phyloP scores from a whole-genome alignment of 345 rosid species.

The Cardiospermum halicacabum region DNA sequence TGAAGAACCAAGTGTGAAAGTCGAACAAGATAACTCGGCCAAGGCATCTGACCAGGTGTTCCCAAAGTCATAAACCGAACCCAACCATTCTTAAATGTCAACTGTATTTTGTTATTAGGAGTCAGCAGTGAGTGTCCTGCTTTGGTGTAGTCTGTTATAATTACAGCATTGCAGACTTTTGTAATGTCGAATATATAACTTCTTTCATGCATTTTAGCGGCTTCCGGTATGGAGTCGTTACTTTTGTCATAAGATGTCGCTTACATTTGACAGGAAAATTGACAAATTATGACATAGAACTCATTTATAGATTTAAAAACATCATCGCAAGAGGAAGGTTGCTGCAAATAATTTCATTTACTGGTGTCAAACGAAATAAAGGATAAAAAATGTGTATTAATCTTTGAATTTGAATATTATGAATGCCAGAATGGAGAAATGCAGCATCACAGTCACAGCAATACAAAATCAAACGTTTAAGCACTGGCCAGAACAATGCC shows the following conservation, averaged over 20 bases:
- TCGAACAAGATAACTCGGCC: slow-evolving; percentile 55
- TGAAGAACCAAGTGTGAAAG: slow-evolving; percentile 60
- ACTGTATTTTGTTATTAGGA: neutral
- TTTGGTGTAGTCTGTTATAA: neutral
- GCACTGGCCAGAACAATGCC: neutral
- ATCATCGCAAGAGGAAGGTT: too few species aligned
- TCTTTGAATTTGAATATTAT: too few species aligned
- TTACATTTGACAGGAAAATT: too few species aligned
- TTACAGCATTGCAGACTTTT: neutral
- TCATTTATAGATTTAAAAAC: too few species aligned
- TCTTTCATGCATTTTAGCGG: neutral
- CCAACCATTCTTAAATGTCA: neutral
- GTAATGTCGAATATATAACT: neutral
- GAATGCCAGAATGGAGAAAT: too few species aligned
- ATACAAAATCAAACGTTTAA: neutral
- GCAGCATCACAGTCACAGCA: neutral
- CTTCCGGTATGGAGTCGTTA: too few species aligned
- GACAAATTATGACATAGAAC: too few species aligned
- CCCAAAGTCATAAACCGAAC: slow-evolving; percentile 36
- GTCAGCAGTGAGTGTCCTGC: neutral
- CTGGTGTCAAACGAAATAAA: too few species aligned
- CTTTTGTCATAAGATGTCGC: too few species aligned
- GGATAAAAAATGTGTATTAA: too few species aligned
- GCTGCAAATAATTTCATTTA: too few species aligned
- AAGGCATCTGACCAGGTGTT: slow-evolving; percentile 50